phyloP scores from a whole-genome alignment of 345 rosid genomes.

The Citrus sp. region DNA sequence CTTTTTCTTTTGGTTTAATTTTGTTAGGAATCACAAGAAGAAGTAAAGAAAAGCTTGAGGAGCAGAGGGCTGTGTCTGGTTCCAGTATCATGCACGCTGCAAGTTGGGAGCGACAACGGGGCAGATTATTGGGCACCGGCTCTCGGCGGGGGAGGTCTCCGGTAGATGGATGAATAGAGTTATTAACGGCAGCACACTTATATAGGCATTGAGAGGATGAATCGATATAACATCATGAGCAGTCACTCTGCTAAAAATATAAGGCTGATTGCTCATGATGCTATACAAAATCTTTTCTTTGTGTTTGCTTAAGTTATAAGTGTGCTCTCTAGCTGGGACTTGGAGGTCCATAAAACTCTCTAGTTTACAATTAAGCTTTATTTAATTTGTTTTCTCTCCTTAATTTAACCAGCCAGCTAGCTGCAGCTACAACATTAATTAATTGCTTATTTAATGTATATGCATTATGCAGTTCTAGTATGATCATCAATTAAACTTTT shows the following conservation, averaged over 20 bases:
- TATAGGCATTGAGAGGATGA: conserved; percentile 6
- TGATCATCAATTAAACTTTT: conserved; percentile 1
- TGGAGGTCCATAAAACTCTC: conserved; percentile 9
- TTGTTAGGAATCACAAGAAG: conserved; percentile 39
- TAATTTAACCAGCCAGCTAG: not conserved
- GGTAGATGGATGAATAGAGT: conserved; percentile 14
- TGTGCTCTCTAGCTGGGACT: not conserved
- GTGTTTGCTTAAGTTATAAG: not conserved
- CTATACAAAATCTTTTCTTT: conserved; percentile 47
- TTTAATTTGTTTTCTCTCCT: not conserved
- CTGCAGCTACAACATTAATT: not conserved
- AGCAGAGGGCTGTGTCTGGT: conserved; percentile 95
- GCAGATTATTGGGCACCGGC: conserved; percentile 98
- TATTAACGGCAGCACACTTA: conserved; percentile 12
- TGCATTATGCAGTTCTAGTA: conserved; percentile 2
- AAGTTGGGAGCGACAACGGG: conserved; percentile 83
- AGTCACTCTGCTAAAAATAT: conserved; percentile 73
- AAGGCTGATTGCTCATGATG: conserved; percentile 99
- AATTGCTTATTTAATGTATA: conserved; percentile 12
- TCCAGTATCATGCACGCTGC: conserved; percentile 83
- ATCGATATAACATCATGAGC: conserved; percentile 94
- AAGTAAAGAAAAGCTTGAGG: conserved; percentile 64
- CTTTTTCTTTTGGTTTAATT: not conserved
- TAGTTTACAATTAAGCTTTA: not conserved
- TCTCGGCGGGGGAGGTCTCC: conserved; percentile 55